Base-by-base conservation (phyloP, 2,329 filamentous ascomycete genomes). In the Aspergillus neoniger region DNA sequence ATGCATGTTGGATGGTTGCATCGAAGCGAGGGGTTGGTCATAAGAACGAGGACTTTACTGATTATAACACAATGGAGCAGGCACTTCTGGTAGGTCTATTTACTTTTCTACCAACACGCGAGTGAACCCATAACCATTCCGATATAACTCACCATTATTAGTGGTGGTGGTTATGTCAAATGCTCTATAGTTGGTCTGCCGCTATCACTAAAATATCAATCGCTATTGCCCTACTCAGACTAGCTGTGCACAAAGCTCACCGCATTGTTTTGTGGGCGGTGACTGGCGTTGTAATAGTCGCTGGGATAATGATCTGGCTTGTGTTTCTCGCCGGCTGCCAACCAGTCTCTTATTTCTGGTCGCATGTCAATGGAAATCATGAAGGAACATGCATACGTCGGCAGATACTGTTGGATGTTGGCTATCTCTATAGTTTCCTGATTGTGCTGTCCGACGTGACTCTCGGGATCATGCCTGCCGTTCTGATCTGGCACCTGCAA, bases 401-500 rank as follows among this genome's bases (percentile, higher is more conserved):
- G 5, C 68, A 77, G 0, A 72, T 83, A 49, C 79, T 88, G 17
- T 79, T 84, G 41, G 79, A 73, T 12, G 77, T 85, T 36, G 82
- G 79, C 0, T 83, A 84, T 57, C 62, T 82, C 2, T 83, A 84
- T 67, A 83, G 81, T 57, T 77, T 76, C 38, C 69, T 79, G 4
- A 79, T 80, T 1, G 54, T 61, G 10, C 5, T 62, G 14, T 65
- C 56, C 41, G 83, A 85, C 66, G 80, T 83, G 43, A 81, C 79
- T 1, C 74, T 85, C n/a, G 77, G 79, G 5, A 75, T 84, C 36
- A 71, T 85, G 1, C 83, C 83, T 0, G 78, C 82, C 4, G 81
- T 82, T 56, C 72, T 88, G 10, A 77, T 88, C 2, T 83, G 79
- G 76, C 76, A 80, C 21, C 69, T 88, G 28, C 80, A 84, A 58